Base-by-base conservation (phyloP, 495 filamentous ascomycete genomes). In the Xylaria flabelliformis region DNA sequence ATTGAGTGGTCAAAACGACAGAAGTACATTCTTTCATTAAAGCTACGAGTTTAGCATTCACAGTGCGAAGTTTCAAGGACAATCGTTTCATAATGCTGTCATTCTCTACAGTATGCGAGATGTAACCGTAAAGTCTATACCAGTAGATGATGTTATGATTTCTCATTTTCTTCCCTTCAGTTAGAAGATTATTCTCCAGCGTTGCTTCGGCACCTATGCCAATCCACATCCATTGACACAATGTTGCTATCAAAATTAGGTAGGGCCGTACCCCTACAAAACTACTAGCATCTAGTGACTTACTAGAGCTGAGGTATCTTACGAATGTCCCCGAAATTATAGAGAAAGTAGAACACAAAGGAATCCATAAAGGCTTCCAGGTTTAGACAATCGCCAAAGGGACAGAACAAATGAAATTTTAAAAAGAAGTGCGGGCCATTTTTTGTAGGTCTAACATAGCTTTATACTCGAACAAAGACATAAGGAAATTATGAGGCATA, bases 381-480 rank as follows among this genome's bases (percentile, higher is more conserved):
- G 21, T 13, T 10, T 19, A 59, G 15, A 68, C 50, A 68, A 58
- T 58, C 24, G 17, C 21, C 15, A 19, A 34, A 59, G 24, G 39
- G 51, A 29, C 19, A 59, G 36, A 29, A n/a, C 26, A 56, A 46
- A 58, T 32, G 9, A 34, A 21, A 17, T n/a, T 1, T 13, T 36
- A 0, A 24, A 48, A 62, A 41, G 59, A 59, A 44, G 53, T 1
- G 9, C 6, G 9, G 5, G 41, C 24, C 59, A 46, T 44, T 56
- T 58, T 50, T 48, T 39, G 65, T 42, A 15, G 1, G 19, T 56
- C 21, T 56, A 67, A 68, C 32, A 63, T 5, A 24, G 6, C 32
- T 12, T 53, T 64, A 32, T 63, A n/a, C 4, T 6, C 2, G 32
- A 29, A 64, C 44, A 70, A 70, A 64, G 68, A 42, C 21, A 36